phyloP scores from a whole-genome alignment of 1,139 yeast species.

The Spathaspora sp. region DNA sequence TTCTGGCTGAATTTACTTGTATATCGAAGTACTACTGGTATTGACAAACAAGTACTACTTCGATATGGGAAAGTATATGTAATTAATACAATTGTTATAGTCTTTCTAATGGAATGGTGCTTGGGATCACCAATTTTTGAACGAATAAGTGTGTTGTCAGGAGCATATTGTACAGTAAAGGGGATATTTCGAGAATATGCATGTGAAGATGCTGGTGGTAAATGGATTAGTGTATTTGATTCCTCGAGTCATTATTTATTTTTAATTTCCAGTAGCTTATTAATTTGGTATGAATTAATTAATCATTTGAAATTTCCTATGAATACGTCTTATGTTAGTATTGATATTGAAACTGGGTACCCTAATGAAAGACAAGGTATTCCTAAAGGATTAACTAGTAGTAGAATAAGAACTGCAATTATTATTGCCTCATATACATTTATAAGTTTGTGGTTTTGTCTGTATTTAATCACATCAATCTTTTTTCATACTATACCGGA shows the following conservation, averaged over 20 bases:
- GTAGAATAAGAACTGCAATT: neutral
- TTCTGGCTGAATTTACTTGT: constrained; percentile 8
- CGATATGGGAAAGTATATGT: constrained; percentile 9
- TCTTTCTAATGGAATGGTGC: constrained; percentile 33
- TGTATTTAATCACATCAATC: constrained; percentile 52
- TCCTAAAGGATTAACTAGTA: neutral
- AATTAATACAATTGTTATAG: constrained; percentile 10
- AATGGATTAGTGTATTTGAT: constrained; percentile 61
- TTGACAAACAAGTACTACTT: constrained; percentile 3
- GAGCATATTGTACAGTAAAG: constrained; percentile 38
- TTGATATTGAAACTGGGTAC: constrained; percentile 11
- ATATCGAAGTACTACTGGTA: constrained; percentile 2
- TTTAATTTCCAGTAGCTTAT: constrained; percentile 46
- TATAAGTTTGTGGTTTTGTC: constrained; percentile 39
- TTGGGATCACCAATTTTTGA: constrained; percentile 49
- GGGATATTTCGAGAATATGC: constrained; percentile 8
- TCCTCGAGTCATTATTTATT: constrained; percentile 65
- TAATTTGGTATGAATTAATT: constrained; percentile 38
- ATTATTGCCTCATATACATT: constrained; percentile 11
- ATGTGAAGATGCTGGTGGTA: constrained; percentile 24
- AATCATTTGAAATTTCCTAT: constrained; percentile 11
- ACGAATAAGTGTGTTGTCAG: constrained; percentile 35
- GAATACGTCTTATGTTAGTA: neutral
- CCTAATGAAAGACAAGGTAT: constrained; percentile 9
- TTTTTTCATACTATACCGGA: constrained; percentile 64